phyloP scores from a whole-genome alignment of 208 protist species.

The Trypanosoma vivax region DNA sequence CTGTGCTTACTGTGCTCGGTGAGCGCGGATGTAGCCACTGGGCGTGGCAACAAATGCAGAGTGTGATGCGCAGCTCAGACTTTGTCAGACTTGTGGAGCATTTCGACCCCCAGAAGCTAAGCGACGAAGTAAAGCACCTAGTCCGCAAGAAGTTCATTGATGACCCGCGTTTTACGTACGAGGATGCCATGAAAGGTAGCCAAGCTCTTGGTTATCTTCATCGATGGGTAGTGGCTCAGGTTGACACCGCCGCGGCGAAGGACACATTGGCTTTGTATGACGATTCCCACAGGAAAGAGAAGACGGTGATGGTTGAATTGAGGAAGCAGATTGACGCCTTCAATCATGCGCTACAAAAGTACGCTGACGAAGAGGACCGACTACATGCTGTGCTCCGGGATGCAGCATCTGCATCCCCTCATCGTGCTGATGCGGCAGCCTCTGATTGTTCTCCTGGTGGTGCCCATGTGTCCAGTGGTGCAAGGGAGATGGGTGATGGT shows the following conservation, averaged over 20 bases:
- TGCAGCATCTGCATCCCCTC: background rate
- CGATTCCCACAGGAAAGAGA: constrained; percentile 9
- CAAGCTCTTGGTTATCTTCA: constrained; percentile 39
- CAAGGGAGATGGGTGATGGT: background rate
- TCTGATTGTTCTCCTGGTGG: no score
- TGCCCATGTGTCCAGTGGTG: no score
- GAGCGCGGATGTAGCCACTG: constrained; percentile 8
- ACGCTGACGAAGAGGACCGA: constrained; percentile 15
- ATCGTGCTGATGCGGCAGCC: background rate
- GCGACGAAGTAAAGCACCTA: constrained; percentile 11
- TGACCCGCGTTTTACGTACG: constrained; percentile 42
- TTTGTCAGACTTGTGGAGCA: constrained; percentile 27
- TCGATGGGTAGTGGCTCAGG: constrained; percentile 39
- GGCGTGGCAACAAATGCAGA: constrained; percentile 23
- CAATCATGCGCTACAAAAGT: constrained; percentile 9
- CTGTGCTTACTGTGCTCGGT: constrained; percentile 30
- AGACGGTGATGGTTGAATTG: constrained; percentile 10
- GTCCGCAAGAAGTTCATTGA: constrained; percentile 21
- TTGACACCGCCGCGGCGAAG: constrained; percentile 22
- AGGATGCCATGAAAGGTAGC: constrained; percentile 40
- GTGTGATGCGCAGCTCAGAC: constrained; percentile 24
- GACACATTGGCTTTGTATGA: constrained; percentile 38
- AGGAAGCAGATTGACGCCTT: constrained; percentile 13
- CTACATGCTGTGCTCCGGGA: constrained; percentile 4
- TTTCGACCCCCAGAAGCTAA: constrained; percentile 33